A percentile compares a stretch with the other conserved stretches of the same genome.
Evolutionary conservation across 2,329 filamentous ascomycete species (phyloP).

Genomic region (Didymellaceae sp.): DNA sequence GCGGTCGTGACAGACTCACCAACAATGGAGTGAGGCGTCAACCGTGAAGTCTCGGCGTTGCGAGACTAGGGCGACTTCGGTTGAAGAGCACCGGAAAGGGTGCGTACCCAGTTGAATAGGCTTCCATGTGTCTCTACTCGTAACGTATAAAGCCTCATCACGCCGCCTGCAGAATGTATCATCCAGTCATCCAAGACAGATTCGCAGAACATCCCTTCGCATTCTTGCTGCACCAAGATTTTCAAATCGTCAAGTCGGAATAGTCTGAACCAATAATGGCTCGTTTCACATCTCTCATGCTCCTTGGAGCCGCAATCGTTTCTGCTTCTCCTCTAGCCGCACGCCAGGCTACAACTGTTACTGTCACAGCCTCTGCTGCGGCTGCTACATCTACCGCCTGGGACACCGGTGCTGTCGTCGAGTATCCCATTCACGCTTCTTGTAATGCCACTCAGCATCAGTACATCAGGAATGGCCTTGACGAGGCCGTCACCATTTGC

Average conservation of each 20-base stretch:
- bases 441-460: constrained; percentile 68
- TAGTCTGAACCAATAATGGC: constrained; percentile 29
- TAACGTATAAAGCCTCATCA: constrained; percentile 31
- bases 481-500: constrained; percentile 65
- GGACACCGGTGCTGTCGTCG: constrained; percentile 48
- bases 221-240: constrained; percentile 11
- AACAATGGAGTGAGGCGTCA: constrained; percentile 24
- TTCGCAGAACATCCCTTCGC: constrained; percentile 26
- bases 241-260: constrained; percentile 5
- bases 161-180: constrained; percentile 17
- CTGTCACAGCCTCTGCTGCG: constrained; percentile 26
- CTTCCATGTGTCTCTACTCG: too few species aligned
- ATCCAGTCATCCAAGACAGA: constrained; percentile 31
- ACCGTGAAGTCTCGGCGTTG: constrained; percentile 20
- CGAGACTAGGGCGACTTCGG: constrained; percentile 18
- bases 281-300: constrained; percentile 29
- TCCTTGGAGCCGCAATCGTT: constrained; percentile 36
- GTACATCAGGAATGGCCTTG: constrained; percentile 63
- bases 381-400: constrained; percentile 32
- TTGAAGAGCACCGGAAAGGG: constrained; percentile 26
- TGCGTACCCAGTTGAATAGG: background rate
- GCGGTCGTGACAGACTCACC: constrained; percentile 11
- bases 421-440: constrained; percentile 65
- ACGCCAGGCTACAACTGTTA: constrained; percentile 32
- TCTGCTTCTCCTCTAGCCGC: constrained; percentile 36